phyloP scores from a whole-genome alignment of 352 stramenopile genomes.

The Plasmopara muralis region DNA sequence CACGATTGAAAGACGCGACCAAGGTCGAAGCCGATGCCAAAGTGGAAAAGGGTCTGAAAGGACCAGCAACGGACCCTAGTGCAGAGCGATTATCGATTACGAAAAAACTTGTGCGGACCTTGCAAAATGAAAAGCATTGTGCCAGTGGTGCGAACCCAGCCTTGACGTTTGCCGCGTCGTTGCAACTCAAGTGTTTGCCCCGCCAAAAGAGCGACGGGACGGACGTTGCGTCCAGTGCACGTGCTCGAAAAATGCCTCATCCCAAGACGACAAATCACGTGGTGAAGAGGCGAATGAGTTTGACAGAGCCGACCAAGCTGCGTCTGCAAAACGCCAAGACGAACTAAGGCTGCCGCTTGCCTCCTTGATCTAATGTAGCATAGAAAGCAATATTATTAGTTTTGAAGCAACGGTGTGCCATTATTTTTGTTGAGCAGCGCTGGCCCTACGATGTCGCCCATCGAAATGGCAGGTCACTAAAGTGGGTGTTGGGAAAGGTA shows the following conservation, averaged over 20 bases:
- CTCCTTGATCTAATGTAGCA: background rate
- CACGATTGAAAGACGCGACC: conserved; percentile 24
- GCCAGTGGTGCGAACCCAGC: background rate
- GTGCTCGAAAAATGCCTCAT: background rate
- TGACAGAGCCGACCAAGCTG: background rate
- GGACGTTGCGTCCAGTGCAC: background rate
- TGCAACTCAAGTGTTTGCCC: background rate
- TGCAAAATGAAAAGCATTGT: background rate
- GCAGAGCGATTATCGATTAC: conserved; percentile 14
- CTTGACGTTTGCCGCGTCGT: background rate
- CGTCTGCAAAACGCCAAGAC: background rate
- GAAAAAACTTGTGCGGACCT: conserved; percentile 5
- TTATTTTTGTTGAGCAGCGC: too few species aligned
- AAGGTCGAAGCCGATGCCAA: conserved; percentile 15
- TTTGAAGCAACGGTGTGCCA: background rate
- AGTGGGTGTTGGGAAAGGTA: too few species aligned
- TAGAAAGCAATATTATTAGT: background rate
- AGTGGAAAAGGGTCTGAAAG: background rate
- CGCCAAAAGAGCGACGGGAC: background rate
- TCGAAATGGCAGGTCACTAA: too few species aligned
- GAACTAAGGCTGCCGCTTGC: background rate
- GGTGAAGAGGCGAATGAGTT: background rate
- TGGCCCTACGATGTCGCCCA: too few species aligned
- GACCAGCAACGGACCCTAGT: background rate
- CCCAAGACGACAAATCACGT: background rate